Conservation (phyloP, 768 basidiomycete genomes). For the Tulasnella sp. region DNA sequence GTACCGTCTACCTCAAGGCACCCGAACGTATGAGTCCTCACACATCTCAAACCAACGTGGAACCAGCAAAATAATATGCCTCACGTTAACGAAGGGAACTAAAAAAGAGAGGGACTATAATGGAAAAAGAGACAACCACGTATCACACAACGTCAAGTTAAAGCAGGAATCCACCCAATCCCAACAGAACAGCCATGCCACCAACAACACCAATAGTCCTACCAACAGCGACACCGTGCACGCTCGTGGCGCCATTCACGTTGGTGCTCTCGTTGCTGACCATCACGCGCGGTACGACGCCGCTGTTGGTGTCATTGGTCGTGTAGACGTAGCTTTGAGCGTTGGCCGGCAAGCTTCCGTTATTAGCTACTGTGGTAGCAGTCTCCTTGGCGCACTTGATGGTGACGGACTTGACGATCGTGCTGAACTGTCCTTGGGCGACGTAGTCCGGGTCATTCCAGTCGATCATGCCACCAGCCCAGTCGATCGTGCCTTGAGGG, state of each 20-base stretch:
- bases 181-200: not conserved
- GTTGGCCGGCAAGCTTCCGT: constrained; percentile 11
- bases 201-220: not conserved
- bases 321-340: constrained; percentile 17
- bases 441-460: constrained; percentile 72
- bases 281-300: not conserved
- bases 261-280: constrained; percentile 9
- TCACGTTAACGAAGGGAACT: not conserved
- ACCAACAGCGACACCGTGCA: not conserved
- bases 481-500: constrained; percentile 62
- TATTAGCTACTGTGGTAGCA: constrained; percentile 32
- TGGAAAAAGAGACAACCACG: not conserved
- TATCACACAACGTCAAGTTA: not conserved
- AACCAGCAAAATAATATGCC: not conserved
- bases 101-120: not conserved
- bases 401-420: constrained; percentile 51
- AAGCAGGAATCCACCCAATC: not conserved
- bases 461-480: constrained; percentile 77
- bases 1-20: no score
- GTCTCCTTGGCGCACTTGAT: constrained; percentile 43
- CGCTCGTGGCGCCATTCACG: not conserved
- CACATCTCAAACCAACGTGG: not conserved
- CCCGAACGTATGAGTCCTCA: not conserved
- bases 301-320: not conserved
- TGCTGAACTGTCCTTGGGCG: constrained; percentile 66